Conservation (phyloP, 2,329 filamentous ascomycete genomes). For the Aspergillus brunneoviolaceus region DNA sequence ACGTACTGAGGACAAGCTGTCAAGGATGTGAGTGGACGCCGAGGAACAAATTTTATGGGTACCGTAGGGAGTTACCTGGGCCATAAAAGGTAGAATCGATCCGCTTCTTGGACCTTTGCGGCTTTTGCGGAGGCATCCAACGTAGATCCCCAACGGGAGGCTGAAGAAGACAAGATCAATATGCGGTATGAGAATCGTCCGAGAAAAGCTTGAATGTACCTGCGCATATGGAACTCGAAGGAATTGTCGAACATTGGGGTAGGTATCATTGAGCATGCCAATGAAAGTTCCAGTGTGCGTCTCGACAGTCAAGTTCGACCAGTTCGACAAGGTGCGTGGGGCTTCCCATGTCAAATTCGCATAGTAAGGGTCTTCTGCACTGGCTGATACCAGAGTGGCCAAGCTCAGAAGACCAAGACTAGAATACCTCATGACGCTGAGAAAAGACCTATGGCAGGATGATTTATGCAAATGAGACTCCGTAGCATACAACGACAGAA, state of each 20-base stretch:
- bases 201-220: background rate
- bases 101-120: constrained; percentile 11
- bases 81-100: constrained; percentile 22
- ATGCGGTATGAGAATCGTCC: background rate
- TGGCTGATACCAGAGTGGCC: background rate
- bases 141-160: constrained; percentile 1
- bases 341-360: constrained; percentile 19
- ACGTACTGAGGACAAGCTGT: constrained; percentile 30
- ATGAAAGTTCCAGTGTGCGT: constrained; percentile 23
- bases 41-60: background rate
- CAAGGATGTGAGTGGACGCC: background rate
- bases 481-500: no score
- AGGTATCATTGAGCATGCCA: constrained; percentile 34
- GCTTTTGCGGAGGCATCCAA: constrained; percentile 31
- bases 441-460: no score
- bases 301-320: constrained; percentile 17
- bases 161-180: background rate
- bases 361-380: constrained; percentile 15
- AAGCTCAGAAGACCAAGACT: no score
- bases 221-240: constrained; percentile 40
- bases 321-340: constrained; percentile 17
- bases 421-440: no score
- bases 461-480: no score
- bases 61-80: background rate
- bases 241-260: constrained; percentile 40